Percentiles rank a stretch among this genome's conserved stretches.
Evolutionary conservation across 257 asterid genomes (phyloP).

Genomic region (Solanum medicagineum): DNA sequence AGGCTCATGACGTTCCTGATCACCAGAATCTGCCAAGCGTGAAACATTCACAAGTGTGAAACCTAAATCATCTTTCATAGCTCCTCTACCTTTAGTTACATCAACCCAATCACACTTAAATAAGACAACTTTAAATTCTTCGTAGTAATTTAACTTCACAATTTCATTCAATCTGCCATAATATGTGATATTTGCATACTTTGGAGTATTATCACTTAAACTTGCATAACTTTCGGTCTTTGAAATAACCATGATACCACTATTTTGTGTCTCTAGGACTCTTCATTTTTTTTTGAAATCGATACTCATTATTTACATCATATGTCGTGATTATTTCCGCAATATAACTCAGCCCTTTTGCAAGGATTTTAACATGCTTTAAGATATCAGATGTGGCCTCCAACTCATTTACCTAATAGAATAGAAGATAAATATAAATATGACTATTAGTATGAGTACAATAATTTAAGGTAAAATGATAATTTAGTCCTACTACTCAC

Average conservation of each 20-base stretch:
- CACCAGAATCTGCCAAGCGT: too few relatives aligned
- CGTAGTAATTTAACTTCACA: neutral
- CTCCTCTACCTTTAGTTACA: neutral
- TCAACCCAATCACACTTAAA: neutral
- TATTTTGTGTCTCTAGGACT: neutral
- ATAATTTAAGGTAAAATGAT: too few relatives aligned
- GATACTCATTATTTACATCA: neutral
- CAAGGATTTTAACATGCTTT: neutral
- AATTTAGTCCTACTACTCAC: too few relatives aligned
- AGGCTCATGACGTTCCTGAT: too few relatives aligned
- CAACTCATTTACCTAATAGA: neutral
- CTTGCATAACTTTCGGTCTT: neutral
- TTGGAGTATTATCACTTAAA: neutral
- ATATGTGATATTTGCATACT: neutral
- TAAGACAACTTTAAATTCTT: neutral
- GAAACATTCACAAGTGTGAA: too few relatives aligned
- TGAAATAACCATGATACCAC: neutral
- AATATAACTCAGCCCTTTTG: neutral
- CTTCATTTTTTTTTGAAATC: neutral
- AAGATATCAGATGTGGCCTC: neutral
- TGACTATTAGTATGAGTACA: too few relatives aligned
- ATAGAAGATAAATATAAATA: neutral
- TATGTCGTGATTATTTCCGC: accelerated
- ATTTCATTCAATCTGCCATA: neutral
- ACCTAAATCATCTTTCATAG: neutral